Evolutionary conservation across 352 stramenopile genomes (phyloP), one percentile per base, ranked within the genome.

Genomic region (Sclerospora graminicola): DNA sequence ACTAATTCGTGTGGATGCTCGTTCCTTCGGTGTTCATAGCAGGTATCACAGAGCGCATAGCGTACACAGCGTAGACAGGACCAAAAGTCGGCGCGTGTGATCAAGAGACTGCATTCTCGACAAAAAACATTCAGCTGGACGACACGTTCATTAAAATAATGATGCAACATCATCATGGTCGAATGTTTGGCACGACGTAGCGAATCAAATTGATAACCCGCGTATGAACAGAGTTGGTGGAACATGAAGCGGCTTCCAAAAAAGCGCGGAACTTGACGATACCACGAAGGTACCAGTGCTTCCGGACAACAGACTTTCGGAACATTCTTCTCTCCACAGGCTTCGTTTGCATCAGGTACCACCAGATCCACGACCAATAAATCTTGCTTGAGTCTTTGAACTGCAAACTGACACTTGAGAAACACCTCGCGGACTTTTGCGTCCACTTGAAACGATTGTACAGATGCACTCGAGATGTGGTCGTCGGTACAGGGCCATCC

Each of bases 151-250:
- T 90, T 88, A 42, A 89, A 84, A 57, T 88, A 86, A 41, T 94
- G 82, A 51, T 91, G 78, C 37, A 94, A 48, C 35, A 94, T 73
- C 81, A 94, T 93, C 76, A 92, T 89, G 4, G 81, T 90, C 42
- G 82, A 91, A 63, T 94, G 82, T 52, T 94, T 94, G 40, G 82
- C 82, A 20, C 82, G 82, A 20, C 82, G 80, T 20, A 94, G 54
- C 52, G 80, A 82, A 53, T 94, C 82, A 49, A 93, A 94, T 55
- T 94, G 82, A 52, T 89, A 91, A 41, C 67, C 67, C 8, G 75
- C 64, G 39, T 66, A 62, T 11, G 77, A 77, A 47, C 81, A 89
- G 14, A 92, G 57, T 59, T 92, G 81, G 46, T 92, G 81, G 42
- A 89, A 92, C 69, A 89, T 88, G 49, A 89, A 92, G 43, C 80